Conservation (phyloP, 768 basidiomycete genomes). For the Kwoniella newhampshirensis region DNA sequence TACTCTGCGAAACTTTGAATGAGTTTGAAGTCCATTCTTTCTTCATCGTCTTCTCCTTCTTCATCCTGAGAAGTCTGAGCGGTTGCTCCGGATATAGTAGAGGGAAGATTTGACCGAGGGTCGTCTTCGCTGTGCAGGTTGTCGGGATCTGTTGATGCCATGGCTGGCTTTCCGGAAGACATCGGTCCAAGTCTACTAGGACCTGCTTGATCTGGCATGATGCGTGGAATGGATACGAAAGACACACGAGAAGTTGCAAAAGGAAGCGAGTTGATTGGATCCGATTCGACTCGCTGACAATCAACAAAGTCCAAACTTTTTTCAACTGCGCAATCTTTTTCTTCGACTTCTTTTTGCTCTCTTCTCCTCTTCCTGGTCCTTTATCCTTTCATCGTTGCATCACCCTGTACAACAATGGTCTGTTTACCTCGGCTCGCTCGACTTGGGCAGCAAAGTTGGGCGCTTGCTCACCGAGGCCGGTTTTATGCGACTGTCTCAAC, state of each 20-base stretch:
- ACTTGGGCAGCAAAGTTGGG: slow-evolving; percentile 5
- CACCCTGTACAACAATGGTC: slow-evolving; percentile 8
- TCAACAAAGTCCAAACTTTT: background rate
- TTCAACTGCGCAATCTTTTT: background rate
- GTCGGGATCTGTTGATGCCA: background rate
- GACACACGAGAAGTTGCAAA: slow-evolving; percentile 1
- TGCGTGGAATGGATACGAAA: background rate
- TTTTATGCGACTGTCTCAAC: slow-evolving; percentile 42
- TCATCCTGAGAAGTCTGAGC: background rate
- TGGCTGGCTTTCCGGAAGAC: background rate
- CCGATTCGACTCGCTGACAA: slow-evolving; percentile 2
- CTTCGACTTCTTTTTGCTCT: background rate
- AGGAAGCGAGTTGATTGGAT: slow-evolving; percentile 15
- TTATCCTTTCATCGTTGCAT: background rate
- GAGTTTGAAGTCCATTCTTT: slow-evolving; percentile 38
- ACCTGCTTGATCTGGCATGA: slow-evolving; percentile 6
- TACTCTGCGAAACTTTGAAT: slow-evolving; percentile 47
- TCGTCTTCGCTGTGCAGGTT: slow-evolving; percentile 8
- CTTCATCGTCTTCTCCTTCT: slow-evolving; percentile 45
- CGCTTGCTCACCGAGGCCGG: slow-evolving; percentile 12
- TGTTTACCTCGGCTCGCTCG: slow-evolving; percentile 12
- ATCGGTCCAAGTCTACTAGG: slow-evolving; percentile 19
- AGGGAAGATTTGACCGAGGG: slow-evolving; percentile 10
- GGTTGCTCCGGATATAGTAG: background rate
- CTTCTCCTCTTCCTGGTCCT: background rate